A percentile compares a stretch with the other conserved stretches of the same genome.
Conservation (phyloP, 1,139 yeast species). For the Suhomyces bolitotheri region DNA sequence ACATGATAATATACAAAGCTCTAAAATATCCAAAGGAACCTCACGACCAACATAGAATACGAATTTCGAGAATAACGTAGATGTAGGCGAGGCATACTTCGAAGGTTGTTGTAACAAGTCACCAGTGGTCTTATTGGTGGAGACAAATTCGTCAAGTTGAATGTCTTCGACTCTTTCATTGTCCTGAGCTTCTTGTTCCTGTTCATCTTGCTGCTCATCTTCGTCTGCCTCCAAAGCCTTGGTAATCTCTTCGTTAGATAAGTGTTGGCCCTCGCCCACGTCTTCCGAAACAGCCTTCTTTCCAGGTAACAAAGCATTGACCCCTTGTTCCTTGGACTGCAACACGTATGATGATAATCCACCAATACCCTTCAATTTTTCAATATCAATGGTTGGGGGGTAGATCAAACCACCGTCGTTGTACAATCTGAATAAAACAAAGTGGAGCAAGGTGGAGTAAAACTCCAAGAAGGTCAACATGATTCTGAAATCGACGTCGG, state of each 20-base stretch:
- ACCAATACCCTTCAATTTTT: conserved; percentile 79
- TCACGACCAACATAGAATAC: conserved; percentile 92
- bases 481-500: conserved; percentile 92
- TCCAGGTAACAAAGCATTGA: conserved; percentile 43
- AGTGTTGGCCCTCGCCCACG: conserved; percentile 35
- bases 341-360: conserved; percentile 84
- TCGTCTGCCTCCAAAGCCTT: conserved; percentile 56
- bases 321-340: conserved; percentile 41
- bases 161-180: conserved; percentile 44
- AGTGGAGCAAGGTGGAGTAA: conserved; percentile 87
- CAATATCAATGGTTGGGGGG: conserved; percentile 82
- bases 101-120: conserved; percentile 83
- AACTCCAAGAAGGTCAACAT: conserved; percentile 97
- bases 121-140: conserved; percentile 63
- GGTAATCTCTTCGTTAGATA: conserved; percentile 45
- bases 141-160: conserved; percentile 69
- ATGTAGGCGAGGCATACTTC: conserved; percentile 55
- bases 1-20: conserved; percentile 80
- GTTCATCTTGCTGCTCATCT: conserved; percentile 39
- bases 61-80: conserved; percentile 69
- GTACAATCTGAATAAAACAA: conserved; percentile 81
- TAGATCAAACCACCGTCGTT: conserved; percentile 82
- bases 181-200: conserved; percentile 35
- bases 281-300: conserved; percentile 15
- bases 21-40: conserved; percentile 89